These are phyloP conservation scores for Pseudogymnoascus sp. DNA, from an alignment of 2,329 filamentous ascomycete genomes.

Conservation along the genomic window DNA sequence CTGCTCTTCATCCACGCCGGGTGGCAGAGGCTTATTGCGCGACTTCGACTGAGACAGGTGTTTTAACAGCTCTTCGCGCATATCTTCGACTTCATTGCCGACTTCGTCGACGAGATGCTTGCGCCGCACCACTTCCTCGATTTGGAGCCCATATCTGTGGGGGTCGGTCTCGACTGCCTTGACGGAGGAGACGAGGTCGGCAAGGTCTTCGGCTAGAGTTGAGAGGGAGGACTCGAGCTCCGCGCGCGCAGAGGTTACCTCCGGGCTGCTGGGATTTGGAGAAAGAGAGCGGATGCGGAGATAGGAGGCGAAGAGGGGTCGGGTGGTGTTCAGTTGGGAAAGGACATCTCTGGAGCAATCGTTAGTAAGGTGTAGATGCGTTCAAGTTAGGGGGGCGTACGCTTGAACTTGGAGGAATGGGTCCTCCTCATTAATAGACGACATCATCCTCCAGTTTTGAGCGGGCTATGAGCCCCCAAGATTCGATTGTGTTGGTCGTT, in stretches of 20 bases:
- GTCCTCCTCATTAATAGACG: conserved; percentile 58
- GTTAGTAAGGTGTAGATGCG: conserved; percentile 8
- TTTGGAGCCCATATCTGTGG: conserved; percentile 75
- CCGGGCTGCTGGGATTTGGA: conserved; percentile 63
- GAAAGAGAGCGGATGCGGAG: conserved; percentile 87
- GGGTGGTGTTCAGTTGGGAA: conserved; percentile 67
- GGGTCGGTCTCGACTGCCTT: conserved; percentile 82
- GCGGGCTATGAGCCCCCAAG: conserved; percentile 6
- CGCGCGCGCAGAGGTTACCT: conserved; percentile 69
- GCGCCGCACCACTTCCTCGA: conserved; percentile 72
- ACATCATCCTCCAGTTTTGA: conserved; percentile 46
- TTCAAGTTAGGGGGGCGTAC: conserved; percentile 34
- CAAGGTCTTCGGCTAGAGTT: conserved; percentile 71
- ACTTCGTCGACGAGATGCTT: conserved; percentile 80
- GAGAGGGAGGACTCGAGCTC: conserved; percentile 60
- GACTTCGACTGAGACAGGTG: conserved; percentile 37
- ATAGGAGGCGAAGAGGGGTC: conserved; percentile 88
- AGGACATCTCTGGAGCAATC: conserved; percentile 80
- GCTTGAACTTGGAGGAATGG: conserved; percentile 66
- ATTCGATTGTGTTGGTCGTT: conserved; percentile 1
- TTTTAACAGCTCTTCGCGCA: conserved; percentile 72
- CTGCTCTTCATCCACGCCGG: conserved; percentile 33
- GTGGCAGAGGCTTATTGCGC: conserved; percentile 50
- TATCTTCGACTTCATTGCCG: conserved; percentile 79
- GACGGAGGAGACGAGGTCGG: conserved; percentile 81